Evolutionary conservation across 129 eudicot species (phyloP).

Genomic region (Lactuca saligna): DNA sequence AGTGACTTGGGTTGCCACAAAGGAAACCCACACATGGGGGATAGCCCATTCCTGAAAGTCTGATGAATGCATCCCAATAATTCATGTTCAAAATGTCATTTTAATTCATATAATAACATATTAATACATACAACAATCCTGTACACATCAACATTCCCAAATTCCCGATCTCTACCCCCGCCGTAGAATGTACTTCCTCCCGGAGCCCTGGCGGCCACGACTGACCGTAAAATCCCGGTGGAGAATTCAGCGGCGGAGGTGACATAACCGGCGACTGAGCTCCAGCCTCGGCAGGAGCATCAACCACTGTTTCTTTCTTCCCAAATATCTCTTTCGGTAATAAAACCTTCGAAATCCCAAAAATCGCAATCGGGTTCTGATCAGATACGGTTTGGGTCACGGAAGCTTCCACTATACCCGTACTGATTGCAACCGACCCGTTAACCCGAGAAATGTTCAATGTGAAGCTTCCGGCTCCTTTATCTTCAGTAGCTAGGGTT

Average conservation of each 20-base stretch:
- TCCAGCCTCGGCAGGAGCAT: conserved; percentile 19
- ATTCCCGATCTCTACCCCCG: conserved; percentile 21
- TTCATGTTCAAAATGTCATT: conserved; percentile 14
- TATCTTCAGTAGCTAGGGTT: conserved; percentile 79
- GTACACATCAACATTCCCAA: conserved; percentile 41
- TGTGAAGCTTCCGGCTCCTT: conserved; percentile 81
- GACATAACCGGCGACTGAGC: conserved; percentile 50
- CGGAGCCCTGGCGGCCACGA: conserved; percentile 52
- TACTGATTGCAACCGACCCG: conserved; percentile 75
- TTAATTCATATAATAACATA: conserved; percentile 23
- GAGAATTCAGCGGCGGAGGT: conserved; percentile 32
- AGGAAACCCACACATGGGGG: no score
- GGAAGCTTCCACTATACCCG: conserved; percentile 64
- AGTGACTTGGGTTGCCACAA: no score
- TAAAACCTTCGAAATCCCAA: conserved; percentile 80
- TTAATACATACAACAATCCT: conserved; percentile 48
- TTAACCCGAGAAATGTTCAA: conserved; percentile 70
- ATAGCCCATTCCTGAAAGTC: no score
- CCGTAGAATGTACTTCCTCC: conserved; percentile 32
- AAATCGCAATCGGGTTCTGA: conserved; percentile 90
- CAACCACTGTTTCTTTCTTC: conserved; percentile 35
- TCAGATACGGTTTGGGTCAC: conserved; percentile 87
- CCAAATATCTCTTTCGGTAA: conserved; percentile 80
- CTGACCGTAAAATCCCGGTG: conserved; percentile 38
- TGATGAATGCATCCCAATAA: not conserved